Conservation (phyloP, 805 yeast genomes). For the Starmerella tilneyi region DNA sequence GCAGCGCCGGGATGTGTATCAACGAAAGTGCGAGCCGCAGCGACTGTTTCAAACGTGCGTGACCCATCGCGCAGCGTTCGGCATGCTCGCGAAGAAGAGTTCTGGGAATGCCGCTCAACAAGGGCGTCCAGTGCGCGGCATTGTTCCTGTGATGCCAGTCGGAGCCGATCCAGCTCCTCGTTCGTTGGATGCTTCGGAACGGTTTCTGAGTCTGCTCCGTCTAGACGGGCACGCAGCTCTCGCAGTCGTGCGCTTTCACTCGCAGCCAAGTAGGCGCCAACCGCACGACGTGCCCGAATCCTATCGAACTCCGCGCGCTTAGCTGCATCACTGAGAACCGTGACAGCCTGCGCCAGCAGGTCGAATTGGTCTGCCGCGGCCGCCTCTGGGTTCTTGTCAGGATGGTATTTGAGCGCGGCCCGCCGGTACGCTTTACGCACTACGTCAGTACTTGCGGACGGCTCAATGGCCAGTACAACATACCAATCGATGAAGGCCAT, state of each 20-base stretch:
- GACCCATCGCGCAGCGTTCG: conserved; percentile 7
- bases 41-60: conserved; percentile 10
- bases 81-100: background rate
- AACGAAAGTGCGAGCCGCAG: conserved; percentile 16
- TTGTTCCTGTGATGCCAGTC: conserved; percentile 7
- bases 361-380: conserved; percentile 26
- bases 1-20: conserved; percentile 11
- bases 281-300: background rate
- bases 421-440: conserved; percentile 86
- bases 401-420: conserved; percentile 82
- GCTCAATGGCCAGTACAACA: conserved; percentile 73
- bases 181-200: background rate
- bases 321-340: conserved; percentile 24
- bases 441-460: conserved; percentile 66
- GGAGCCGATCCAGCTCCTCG: conserved; percentile 7
- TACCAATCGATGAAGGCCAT: conserved; percentile 33
- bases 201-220: background rate
- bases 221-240: conserved; percentile 1
- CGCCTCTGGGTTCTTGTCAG: conserved; percentile 53
- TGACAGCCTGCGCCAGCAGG: conserved; percentile 27
- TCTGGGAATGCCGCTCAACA: background rate
- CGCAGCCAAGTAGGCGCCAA: background rate
- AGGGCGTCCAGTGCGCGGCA: conserved; percentile 8
- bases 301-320: conserved; percentile 12
- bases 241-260: background rate